Percentiles rank a stretch among this genome's conserved stretches.
Evolutionary conservation across 345 rosid species (phyloP).

Genomic region (Cardiospermum halicacabum): DNA sequence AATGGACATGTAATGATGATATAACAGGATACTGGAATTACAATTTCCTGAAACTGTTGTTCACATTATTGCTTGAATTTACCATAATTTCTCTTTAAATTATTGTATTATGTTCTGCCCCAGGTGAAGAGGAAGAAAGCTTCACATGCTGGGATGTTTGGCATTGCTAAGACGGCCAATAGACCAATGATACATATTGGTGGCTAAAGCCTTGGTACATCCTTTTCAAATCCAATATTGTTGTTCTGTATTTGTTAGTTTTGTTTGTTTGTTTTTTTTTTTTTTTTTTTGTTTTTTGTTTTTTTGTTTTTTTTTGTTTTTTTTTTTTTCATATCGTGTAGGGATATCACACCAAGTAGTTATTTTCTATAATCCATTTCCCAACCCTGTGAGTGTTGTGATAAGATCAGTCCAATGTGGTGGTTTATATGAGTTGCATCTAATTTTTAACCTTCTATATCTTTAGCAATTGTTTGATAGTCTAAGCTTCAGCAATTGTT

Average conservation of each 20-base stretch:
- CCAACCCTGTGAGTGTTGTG: background rate
- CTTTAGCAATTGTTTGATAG: background rate
- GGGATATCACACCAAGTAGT: background rate
- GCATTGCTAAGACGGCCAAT: conserved; percentile 72
- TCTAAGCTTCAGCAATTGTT: background rate
- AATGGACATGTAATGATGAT: background rate
- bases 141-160: conserved; percentile 82
- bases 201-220: conserved; percentile 40
- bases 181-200: conserved; percentile 89
- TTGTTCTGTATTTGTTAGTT: background rate
- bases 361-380: too few relatives aligned
- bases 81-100: background rate
- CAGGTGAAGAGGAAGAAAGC: conserved; percentile 82
- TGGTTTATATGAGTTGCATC: background rate
- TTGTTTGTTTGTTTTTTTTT: too few relatives aligned
- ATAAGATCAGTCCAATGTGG: background rate
- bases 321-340: background rate
- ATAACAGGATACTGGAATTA: background rate
- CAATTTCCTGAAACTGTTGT: background rate
- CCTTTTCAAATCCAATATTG: conserved; percentile 6
- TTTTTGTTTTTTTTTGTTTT: too few relatives aligned
- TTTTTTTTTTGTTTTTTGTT: too few relatives aligned
- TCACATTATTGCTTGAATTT: conserved; percentile 2
- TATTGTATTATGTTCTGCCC: conserved; percentile 11
- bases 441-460: background rate